phyloP scores from a whole-genome alignment of 208 protist genomes.

The Acanthamoeba quina region DNA sequence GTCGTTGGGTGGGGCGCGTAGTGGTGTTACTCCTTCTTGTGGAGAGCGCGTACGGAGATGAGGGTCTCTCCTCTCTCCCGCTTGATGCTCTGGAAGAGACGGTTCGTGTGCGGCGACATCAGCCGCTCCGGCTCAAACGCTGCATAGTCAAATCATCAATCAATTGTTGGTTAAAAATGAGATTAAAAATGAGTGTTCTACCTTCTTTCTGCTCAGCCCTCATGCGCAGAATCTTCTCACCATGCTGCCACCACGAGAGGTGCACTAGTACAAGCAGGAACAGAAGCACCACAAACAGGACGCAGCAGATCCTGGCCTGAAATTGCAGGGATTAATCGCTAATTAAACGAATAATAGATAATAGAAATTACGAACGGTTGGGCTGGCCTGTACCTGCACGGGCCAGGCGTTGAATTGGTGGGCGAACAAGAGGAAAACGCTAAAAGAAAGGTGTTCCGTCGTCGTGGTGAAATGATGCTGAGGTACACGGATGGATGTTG shows the following conservation, averaged over 20 bases:
- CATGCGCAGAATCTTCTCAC: slow-evolving; percentile 16
- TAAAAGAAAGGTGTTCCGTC: slow-evolving; percentile 15
- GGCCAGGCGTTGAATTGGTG: slow-evolving; percentile 42
- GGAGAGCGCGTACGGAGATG: not conserved
- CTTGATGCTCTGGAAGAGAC: slow-evolving; percentile 27
- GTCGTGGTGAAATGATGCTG: not conserved
- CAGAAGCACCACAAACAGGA: slow-evolving; percentile 5
- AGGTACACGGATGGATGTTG: not conserved
- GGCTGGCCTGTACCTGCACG: slow-evolving; percentile 21
- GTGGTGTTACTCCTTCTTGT: slow-evolving; percentile 35
- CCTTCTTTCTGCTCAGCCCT: slow-evolving; percentile 10
- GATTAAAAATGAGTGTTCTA: not conserved
- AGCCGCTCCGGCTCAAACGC: slow-evolving; percentile 13
- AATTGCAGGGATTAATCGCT: not conserved
- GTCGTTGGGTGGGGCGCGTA: no score
- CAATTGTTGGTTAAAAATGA: not conserved
- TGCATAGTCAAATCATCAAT: not conserved
- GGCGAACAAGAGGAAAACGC: not conserved
- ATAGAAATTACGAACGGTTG: no score
- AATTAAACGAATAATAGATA: not conserved
- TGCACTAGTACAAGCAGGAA: not conserved
- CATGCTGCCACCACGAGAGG: slow-evolving; percentile 36
- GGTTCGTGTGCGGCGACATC: slow-evolving; percentile 14
- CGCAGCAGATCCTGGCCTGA: slow-evolving; percentile 34
- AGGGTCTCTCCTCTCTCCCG: slow-evolving; percentile 18